Evolutionary conservation across 2,329 filamentous ascomycete genomes (phyloP).

Genomic region (Fusarium ambrosium): DNA sequence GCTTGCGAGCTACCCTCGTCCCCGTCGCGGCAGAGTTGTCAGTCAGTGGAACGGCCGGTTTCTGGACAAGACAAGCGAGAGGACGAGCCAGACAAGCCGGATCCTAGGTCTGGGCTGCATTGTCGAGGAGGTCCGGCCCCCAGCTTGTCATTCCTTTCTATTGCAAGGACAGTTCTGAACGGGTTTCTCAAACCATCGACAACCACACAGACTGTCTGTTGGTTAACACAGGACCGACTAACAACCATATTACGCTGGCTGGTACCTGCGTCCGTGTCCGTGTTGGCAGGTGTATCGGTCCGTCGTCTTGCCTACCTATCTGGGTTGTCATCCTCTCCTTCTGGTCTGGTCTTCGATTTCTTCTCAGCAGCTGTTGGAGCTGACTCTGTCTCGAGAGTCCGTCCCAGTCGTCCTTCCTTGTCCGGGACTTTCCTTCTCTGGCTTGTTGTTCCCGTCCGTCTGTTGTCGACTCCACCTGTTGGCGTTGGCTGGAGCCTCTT

Average conservation of each 20-base stretch:
- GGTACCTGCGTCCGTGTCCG: slow-evolving; percentile 38
- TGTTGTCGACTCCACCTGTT: slow-evolving; percentile 25
- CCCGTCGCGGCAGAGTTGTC: slow-evolving; percentile 24
- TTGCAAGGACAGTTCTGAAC: slow-evolving; percentile 18
- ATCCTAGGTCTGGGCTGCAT: slow-evolving; percentile 16
- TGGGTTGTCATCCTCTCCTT: slow-evolving; percentile 14
- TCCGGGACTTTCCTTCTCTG: slow-evolving; percentile 22
- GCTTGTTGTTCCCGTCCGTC: slow-evolving; percentile 4
- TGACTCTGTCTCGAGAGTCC: not conserved
- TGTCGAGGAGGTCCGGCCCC: slow-evolving; percentile 1
- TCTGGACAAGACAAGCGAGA: not conserved
- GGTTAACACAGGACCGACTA: slow-evolving; percentile 25
- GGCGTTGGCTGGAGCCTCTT: slow-evolving; percentile 20
- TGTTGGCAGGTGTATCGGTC: slow-evolving; percentile 1
- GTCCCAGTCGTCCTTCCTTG: slow-evolving; percentile 5
- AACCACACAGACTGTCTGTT: slow-evolving; percentile 21
- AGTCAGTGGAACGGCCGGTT: slow-evolving; percentile 21
- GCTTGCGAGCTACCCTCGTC: slow-evolving; percentile 32
- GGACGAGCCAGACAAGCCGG: slow-evolving; percentile 14
- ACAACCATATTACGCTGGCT: slow-evolving; percentile 24
- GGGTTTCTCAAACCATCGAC: slow-evolving; percentile 13
- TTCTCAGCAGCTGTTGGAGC: not conserved
- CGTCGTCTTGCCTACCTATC: not conserved
- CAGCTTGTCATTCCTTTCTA: slow-evolving; percentile 34
- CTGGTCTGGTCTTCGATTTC: not conserved